Evolutionary conservation across 2,329 filamentous ascomycete genomes (phyloP).

Genomic region (Fusarium keratoplasticum): DNA sequence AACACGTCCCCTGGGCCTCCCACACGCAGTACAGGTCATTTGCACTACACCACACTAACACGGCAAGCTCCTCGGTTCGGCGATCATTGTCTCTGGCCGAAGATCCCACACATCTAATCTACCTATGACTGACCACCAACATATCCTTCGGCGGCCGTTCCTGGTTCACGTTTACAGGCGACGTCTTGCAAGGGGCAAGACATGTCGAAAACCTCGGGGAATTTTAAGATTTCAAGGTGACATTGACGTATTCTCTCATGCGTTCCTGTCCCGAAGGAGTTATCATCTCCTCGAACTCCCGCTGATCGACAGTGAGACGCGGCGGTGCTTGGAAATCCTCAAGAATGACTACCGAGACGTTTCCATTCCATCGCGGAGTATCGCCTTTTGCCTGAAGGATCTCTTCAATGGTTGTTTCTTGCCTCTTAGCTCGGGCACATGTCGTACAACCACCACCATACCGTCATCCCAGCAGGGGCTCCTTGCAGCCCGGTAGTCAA

Average conservation of each 20-base stretch:
- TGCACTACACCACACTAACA: constrained; percentile 7
- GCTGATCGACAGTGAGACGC: constrained; percentile 1
- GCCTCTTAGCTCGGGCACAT: background rate
- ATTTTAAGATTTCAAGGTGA: constrained; percentile 24
- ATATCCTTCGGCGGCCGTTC: constrained; percentile 13
- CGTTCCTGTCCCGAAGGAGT: constrained; percentile 14
- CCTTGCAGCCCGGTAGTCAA: constrained; percentile 9
- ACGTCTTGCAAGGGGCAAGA: background rate
- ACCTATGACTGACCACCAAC: constrained; percentile 7
- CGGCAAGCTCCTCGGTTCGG: constrained; percentile 3
- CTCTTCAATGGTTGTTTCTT: background rate
- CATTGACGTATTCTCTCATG: constrained; percentile 14
- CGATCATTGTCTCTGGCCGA: constrained; percentile 5
- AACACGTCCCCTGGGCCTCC: background rate
- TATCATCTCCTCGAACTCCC: constrained; percentile 16
- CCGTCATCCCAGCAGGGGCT: constrained; percentile 8
- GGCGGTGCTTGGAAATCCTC: background rate
- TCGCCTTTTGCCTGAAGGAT: constrained; percentile 4
- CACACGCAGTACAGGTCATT: background rate
- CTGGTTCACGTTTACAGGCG: background rate
- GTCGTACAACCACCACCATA: background rate
- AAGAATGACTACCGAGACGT: constrained; percentile 16
- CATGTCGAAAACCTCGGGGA: constrained; percentile 15
- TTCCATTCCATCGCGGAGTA: background rate
- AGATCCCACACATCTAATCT: constrained; percentile 12